Percentiles rank a stretch among this genome's conserved stretches.
Conservation (phyloP, 305 asterid genomes). For the Plantago coronopus region DNA sequence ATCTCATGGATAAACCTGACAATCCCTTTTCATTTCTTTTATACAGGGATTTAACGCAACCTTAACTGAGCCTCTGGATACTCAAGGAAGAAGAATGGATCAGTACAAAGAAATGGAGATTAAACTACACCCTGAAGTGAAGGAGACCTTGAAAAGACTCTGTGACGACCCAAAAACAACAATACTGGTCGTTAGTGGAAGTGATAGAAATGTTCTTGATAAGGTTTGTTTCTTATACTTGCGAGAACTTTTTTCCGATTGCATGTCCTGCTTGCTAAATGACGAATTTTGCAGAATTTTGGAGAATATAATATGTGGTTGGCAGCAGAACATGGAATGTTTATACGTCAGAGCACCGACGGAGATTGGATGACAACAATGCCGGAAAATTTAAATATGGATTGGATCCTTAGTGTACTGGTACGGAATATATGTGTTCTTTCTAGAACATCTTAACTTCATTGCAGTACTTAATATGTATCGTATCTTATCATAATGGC, state of each 20-base stretch:
- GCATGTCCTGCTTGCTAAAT: conserved; percentile 26
- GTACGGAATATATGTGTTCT: conserved; percentile 26
- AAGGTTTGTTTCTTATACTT: conserved; percentile 46
- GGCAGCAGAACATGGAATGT: conserved; percentile 96
- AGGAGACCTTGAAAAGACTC: conserved; percentile 51
- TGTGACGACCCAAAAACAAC: conserved; percentile 78
- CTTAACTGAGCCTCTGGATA: conserved; percentile 67
- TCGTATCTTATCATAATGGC: conserved; percentile 6
- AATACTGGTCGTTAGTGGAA: conserved; percentile 75
- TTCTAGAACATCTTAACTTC: conserved; percentile 4
- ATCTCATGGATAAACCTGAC: too few relatives aligned
- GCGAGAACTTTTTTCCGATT: conserved; percentile 23
- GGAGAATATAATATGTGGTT: conserved; percentile 80
- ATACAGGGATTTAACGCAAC: conserved; percentile 79
- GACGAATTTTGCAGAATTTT: conserved; percentile 55
- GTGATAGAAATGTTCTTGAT: conserved; percentile 68
- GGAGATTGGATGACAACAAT: conserved; percentile 92
- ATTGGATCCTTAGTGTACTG: conserved; percentile 93
- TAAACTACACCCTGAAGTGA: conserved; percentile 61
- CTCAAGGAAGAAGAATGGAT: conserved; percentile 75
- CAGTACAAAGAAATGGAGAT: conserved; percentile 88
- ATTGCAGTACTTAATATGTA: not conserved
- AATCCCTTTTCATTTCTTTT: too few relatives aligned
- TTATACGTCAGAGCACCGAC: conserved; percentile 54
- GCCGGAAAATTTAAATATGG: conserved; percentile 93